Percentiles rank a stretch among this genome's conserved stretches.
These are phyloP conservation scores for Murraya paniculata DNA, from an alignment of 345 rosid species.

Conservation along the genomic window DNA sequence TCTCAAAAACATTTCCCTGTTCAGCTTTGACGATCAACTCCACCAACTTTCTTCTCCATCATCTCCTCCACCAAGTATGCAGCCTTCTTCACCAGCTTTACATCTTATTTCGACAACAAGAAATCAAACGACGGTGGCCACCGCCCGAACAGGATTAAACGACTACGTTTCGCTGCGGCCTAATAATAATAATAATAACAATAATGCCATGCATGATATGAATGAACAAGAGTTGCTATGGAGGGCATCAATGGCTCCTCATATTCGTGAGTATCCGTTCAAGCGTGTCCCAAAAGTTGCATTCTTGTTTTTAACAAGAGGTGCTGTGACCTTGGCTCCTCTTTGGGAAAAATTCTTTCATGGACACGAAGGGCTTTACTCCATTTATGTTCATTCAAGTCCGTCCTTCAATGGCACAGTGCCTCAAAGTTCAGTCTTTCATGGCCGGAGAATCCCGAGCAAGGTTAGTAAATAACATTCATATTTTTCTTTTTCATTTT, in stretches of 20 bases:
- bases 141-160: not conserved
- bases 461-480: constrained; percentile 39
- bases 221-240: constrained; percentile 54
- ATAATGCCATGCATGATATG: constrained; percentile 50
- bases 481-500: not conserved
- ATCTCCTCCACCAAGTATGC: not conserved
- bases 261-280: constrained; percentile 27
- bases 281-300: constrained; percentile 62
- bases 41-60: constrained; percentile 20
- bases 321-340: constrained; percentile 65
- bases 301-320: constrained; percentile 80
- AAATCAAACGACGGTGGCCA: not conserved
- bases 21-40: constrained; percentile 28
- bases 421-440: constrained; percentile 46
- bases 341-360: constrained; percentile 81
- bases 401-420: constrained; percentile 42
- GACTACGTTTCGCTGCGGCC: constrained; percentile 29
- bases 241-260: constrained; percentile 57
- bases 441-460: constrained; percentile 69
- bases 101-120: not conserved
- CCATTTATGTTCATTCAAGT: constrained; percentile 71
- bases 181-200: not conserved
- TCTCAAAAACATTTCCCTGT: constrained; percentile 31
- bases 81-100: constrained; percentile 1
- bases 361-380: constrained; percentile 59